Evolutionary conservation across 768 basidiomycete genomes (phyloP).

Genomic region (Trametes cinnabarina): DNA sequence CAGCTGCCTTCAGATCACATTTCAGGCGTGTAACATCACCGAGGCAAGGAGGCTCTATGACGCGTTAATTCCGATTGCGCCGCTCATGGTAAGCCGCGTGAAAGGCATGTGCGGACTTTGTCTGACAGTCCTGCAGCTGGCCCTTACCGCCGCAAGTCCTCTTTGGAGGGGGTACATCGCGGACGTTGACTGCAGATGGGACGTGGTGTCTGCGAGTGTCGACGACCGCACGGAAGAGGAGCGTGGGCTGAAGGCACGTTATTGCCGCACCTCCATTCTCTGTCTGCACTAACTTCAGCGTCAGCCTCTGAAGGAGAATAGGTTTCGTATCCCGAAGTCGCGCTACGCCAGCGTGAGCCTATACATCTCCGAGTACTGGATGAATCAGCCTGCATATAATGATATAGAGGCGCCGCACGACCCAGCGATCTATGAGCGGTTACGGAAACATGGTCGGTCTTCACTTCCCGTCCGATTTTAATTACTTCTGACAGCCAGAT

Average conservation of each 20-base stretch:
- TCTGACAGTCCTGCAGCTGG: constrained; percentile 54
- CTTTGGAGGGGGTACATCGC: constrained; percentile 92
- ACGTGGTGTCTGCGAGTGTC: constrained; percentile 97
- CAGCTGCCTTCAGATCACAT: constrained; percentile 95
- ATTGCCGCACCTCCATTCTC: constrained; percentile 3
- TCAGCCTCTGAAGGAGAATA: constrained; percentile 75
- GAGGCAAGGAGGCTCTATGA: constrained; percentile 95
- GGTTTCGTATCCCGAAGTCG: constrained; percentile 88
- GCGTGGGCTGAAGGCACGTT: constrained; percentile 73
- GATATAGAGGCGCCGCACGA: constrained; percentile 84
- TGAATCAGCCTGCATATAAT: constrained; percentile 91
- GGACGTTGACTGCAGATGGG: constrained; percentile 98
- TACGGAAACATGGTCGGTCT: constrained; percentile 70
- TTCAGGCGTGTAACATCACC: constrained; percentile 91
- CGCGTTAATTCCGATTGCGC: constrained; percentile 91
- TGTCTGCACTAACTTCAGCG: constrained; percentile 3
- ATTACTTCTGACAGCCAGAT: neutral
- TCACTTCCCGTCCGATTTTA: neutral
- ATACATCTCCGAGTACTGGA: constrained; percentile 85
- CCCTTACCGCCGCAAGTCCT: constrained; percentile 91
- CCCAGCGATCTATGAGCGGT: constrained; percentile 64
- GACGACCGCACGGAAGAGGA: constrained; percentile 97
- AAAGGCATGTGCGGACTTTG: neutral
- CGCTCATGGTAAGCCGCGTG: constrained; percentile 73
- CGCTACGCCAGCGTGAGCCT: constrained; percentile 95